Evolutionary conservation across 2,329 filamentous ascomycete species (phyloP), one percentile per base, ranked within the genome.

Genomic region (Beauveria varroae): DNA sequence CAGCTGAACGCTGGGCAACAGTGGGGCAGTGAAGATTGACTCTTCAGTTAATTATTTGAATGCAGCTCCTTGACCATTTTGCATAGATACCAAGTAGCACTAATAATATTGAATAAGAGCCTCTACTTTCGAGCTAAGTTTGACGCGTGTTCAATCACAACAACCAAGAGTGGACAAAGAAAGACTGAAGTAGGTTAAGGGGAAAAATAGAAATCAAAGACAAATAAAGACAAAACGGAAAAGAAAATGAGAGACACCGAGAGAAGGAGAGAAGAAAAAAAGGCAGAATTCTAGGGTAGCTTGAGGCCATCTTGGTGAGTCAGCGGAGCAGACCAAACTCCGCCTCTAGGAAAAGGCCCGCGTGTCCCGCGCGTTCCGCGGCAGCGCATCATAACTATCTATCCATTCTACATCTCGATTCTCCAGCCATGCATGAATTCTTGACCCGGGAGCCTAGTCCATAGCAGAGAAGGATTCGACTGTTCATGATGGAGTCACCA

Each of bases 401-500:
- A 30, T 16, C 14, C 43, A 47, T 47, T 24, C 47, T 51, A 24
- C 44, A 41, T 50, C 34, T 24, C 44, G 14, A 5, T 37, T 20
- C 9, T n/a, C 30, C 44, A 18, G 9, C 40, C 20, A 3, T 5
- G 43, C 30, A 49, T 20, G 8, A 16, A 57, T 40, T n/a, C 16
- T 37, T n/a, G 34, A 37, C n/a, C 26, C n/a, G 5, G 40, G 16
- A 41, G 10, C 4, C 16, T 12, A n/a, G 30, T 14, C 2, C 37
- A 51, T 4, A 30, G 8, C 3, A 16, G 5, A 24, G 16, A 41
- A 30, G 1, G 16, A 22, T 26, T 26, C 3, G 5, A 6, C 22
- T 37, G n/a, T 24, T 37, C 41, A 40, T 49, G 30, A 62, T 62
- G 60, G 60, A 62, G 47, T 57, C 60, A 10, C 53, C 56, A 7